Evolutionary conservation across 1,284 basidiomycete genomes (phyloP).

Genomic region (Bondarzewia mesenterica): DNA sequence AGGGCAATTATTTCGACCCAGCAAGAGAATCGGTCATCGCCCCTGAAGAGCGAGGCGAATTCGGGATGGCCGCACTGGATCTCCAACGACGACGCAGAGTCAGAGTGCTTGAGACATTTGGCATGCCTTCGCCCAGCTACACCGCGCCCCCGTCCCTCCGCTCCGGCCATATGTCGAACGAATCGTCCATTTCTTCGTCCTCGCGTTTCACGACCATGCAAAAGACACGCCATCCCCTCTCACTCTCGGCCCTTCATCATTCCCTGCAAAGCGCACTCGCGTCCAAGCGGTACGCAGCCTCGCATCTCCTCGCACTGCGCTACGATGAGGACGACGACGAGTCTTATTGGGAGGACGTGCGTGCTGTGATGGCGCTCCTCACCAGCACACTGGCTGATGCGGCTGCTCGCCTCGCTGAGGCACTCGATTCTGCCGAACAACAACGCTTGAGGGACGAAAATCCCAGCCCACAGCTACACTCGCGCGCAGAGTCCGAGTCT

Average conservation of each 20-base stretch:
- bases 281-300: constrained; percentile 65
- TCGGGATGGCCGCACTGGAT: constrained; percentile 53
- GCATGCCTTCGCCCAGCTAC: constrained; percentile 18
- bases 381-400: constrained; percentile 59
- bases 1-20: constrained; percentile 19
- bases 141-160: constrained; percentile 7
- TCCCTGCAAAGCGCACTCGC: constrained; percentile 56
- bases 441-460: constrained; percentile 37
- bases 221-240: constrained; percentile 49
- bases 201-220: constrained; percentile 51
- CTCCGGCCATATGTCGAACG: constrained; percentile 16
- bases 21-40: constrained; percentile 7
- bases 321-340: constrained; percentile 51
- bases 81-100: constrained; percentile 48
- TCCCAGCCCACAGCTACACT: constrained; percentile 29
- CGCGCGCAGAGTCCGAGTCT: neutral
- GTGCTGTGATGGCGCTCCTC: constrained; percentile 60
- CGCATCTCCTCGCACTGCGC: constrained; percentile 67
- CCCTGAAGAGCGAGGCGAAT: constrained; percentile 24
- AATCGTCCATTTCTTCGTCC: constrained; percentile 16
- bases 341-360: constrained; percentile 74
- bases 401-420: constrained; percentile 48
- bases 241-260: constrained; percentile 49
- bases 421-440: constrained; percentile 48
- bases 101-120: constrained; percentile 26